A percentile compares a stretch with the other conserved stretches of the same genome.
These are phyloP conservation scores for Pichia nakasei DNA, from an alignment of 805 yeast genomes.

Conservation along the genomic window DNA sequence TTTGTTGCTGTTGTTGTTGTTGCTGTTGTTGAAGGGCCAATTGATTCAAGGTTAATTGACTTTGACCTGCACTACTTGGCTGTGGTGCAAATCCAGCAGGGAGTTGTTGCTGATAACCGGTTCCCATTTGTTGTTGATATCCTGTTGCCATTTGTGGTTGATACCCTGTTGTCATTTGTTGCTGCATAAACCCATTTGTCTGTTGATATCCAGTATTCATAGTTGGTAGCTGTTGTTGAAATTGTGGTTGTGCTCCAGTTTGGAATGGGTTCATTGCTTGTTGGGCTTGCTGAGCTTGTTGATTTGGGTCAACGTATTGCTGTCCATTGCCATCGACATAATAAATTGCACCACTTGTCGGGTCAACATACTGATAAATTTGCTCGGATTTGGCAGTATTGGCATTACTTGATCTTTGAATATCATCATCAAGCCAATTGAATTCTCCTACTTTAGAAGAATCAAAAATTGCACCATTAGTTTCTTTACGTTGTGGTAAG, in stretches of 20 bases:
- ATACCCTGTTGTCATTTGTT: conserved; percentile 16
- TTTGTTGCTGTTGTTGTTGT: conserved; percentile 14
- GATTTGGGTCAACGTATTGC: conserved; percentile 45
- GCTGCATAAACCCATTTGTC: conserved; percentile 22
- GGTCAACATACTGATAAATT: conserved; percentile 63
- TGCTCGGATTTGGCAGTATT: conserved; percentile 25
- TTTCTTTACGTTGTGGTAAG: conserved; percentile 32
- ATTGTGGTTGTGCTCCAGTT: conserved; percentile 17
- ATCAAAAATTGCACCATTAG: conserved; percentile 23
- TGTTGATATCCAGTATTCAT: conserved; percentile 14
- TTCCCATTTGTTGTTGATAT: conserved; percentile 13
- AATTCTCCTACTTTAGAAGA: conserved; percentile 27
- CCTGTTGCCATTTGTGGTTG: conserved; percentile 11
- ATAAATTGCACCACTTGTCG: conserved; percentile 55
- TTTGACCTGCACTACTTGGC: not conserved
- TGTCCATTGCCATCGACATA: conserved; percentile 65
- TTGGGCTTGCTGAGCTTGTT: conserved; percentile 19
- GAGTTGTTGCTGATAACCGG: conserved; percentile 3
- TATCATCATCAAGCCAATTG: conserved; percentile 27
- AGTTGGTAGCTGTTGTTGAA: conserved; percentile 17
- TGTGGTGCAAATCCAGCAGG: conserved; percentile 1
- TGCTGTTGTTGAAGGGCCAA: conserved; percentile 10
- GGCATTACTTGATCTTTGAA: conserved; percentile 14
- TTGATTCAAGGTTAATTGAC: conserved; percentile 5
- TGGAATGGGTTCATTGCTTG: conserved; percentile 23